Conservation (phyloP, 1,139 yeast species). For the Hyphopichia khmerensis region DNA sequence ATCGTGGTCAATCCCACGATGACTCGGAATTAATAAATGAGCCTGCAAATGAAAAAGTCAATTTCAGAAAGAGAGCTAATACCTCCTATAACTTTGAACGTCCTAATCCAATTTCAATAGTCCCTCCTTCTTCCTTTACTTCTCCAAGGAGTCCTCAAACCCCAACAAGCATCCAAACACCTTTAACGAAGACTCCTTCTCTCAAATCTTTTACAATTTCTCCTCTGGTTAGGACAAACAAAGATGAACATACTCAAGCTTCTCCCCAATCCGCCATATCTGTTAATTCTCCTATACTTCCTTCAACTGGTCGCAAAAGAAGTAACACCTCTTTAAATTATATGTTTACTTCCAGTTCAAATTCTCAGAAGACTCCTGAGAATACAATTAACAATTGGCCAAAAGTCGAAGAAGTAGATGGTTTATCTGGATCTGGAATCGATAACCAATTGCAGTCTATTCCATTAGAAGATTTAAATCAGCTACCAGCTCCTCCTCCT, state of each 20-base stretch:
- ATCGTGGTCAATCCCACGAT: neutral
- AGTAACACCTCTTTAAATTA: constrained; percentile 5
- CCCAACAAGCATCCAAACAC: constrained; percentile 16
- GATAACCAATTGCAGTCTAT: neutral
- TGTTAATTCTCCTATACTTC: constrained; percentile 10
- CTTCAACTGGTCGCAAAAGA: constrained; percentile 8
- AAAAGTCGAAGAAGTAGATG: constrained; percentile 3
- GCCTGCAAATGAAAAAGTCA: neutral
- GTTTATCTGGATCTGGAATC: neutral
- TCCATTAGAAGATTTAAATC: neutral
- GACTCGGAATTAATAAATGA: neutral
- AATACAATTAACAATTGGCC: constrained; percentile 11
- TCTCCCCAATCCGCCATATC: constrained; percentile 19
- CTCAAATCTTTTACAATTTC: constrained; percentile 41
- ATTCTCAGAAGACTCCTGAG: neutral
- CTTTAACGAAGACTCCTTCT: constrained; percentile 28
- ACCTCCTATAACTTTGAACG: constrained; percentile 31
- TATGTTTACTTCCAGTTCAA: neutral
- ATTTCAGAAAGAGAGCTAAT: constrained; percentile 23
- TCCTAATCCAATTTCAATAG: constrained; percentile 17
- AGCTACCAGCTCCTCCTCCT: constrained; percentile 1
- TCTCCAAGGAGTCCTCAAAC: constrained; percentile 15
- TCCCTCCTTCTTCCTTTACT: constrained; percentile 1
- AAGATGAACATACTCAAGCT: neutral
- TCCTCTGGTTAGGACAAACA: constrained; percentile 27